Conservation (phyloP, 108 stramenopile genomes). For the Chaetoceros muelleri region DNA sequence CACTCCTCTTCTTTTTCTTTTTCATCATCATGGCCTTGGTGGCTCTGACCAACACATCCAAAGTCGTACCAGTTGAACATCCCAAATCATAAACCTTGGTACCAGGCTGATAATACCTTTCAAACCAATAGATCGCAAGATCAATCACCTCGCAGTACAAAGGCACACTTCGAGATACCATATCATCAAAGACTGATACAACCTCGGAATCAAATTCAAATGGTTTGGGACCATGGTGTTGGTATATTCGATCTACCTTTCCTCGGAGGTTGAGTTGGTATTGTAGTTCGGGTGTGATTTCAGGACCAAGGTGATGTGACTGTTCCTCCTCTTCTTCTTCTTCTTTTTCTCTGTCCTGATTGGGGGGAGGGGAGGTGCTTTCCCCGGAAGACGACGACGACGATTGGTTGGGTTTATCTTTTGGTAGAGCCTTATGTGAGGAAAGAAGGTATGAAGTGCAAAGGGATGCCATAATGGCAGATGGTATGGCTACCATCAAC, state of each 20-base stretch:
- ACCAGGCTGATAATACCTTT: neutral
- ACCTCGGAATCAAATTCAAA: neutral
- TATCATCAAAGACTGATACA: neutral
- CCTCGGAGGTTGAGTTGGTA: neutral
- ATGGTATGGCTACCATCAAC: no score
- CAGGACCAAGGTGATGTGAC: neutral
- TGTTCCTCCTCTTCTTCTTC: no score
- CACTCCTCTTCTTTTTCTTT: neutral
- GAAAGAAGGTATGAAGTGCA: no score
- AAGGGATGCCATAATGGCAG: no score
- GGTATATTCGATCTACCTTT: neutral
- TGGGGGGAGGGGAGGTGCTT: no score
- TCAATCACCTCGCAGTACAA: neutral
- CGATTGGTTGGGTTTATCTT: no score
- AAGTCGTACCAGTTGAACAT: neutral
- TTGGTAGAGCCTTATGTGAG: no score
- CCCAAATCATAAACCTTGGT: neutral
- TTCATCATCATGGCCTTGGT: neutral
- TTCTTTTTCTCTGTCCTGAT: no score
- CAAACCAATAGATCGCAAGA: neutral
- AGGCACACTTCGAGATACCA: neutral
- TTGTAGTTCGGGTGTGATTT: neutral
- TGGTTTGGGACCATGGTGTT: neutral
- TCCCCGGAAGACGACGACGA: no score
- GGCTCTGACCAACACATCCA: neutral